Percentiles rank a stretch among this genome's conserved stretches.
Evolutionary conservation across 2,329 filamentous ascomycete species (phyloP).

Genomic region (Didymella pomorum): DNA sequence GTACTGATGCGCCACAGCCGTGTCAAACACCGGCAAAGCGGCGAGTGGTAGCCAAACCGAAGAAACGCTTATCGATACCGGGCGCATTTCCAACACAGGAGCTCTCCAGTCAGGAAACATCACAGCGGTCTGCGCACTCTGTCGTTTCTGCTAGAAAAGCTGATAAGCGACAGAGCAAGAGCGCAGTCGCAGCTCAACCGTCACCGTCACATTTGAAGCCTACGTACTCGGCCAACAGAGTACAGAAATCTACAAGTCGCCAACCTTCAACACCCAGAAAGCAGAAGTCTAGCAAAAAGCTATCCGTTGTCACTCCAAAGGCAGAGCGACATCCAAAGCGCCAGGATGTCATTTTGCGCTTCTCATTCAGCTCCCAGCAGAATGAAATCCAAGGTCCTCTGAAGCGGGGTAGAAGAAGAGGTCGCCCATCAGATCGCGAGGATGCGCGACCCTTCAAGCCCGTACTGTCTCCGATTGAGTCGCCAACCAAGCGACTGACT

Average conservation of each 20-base stretch:
- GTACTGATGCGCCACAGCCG: constrained; percentile 21
- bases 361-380: constrained; percentile 25
- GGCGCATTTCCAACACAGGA: constrained; percentile 20
- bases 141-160: constrained; percentile 16
- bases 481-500: constrained; percentile 12
- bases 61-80: constrained; percentile 25
- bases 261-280: constrained; percentile 15
- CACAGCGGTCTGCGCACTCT: constrained; percentile 19
- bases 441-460: constrained; percentile 1
- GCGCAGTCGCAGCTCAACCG: not conserved
- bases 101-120: constrained; percentile 16
- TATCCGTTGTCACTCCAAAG: constrained; percentile 12
- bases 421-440: constrained; percentile 3
- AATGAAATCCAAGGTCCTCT: constrained; percentile 7
- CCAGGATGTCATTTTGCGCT: constrained; percentile 25
- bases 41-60: constrained; percentile 17
- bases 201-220: constrained; percentile 1
- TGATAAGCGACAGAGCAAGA: not conserved
- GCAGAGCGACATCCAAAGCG: constrained; percentile 11
- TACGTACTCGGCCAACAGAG: not conserved
- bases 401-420: constrained; percentile 19
- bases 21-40: constrained; percentile 11
- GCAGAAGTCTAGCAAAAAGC: constrained; percentile 7
- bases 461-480: constrained; percentile 10
- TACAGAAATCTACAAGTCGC: constrained; percentile 12